Base-by-base conservation (phyloP, 2,329 filamentous ascomycete genomes). In the Stachybotrys elegans region DNA sequence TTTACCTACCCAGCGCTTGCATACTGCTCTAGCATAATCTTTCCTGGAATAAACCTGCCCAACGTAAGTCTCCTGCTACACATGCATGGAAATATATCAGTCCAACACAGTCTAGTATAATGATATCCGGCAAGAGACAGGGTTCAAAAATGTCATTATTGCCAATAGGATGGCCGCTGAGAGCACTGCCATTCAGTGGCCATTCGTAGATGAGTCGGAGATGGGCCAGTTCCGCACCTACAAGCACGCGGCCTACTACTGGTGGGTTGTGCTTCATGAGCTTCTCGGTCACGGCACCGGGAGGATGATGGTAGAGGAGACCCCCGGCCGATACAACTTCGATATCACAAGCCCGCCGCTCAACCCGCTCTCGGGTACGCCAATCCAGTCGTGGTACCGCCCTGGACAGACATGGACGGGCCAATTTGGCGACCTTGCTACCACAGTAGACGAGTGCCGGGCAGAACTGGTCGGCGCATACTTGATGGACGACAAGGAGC, bases 191-290 rank as follows among this genome's bases (percentile, higher is more conserved):
- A 44, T 49, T n/a, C 52, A 54, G 38, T 60, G 54, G 43, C 60
- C 82, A 0, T 86, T 87, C 64, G 79, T 88, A 55, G 71, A 76
- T 27, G 66, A 73, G 9, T 66, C 72, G 12, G 84, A 88, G 51
- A 68, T 79, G 32, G 72, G 78, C 4, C 56, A 79, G 3, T 88
- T 79, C 60, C 75, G 79, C 47, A 75, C 75, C 49, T 79, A 78
- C 64, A 80, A 81, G 32, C 80, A 84, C 51, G 70, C 75, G 6
- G 80, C 82, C 0, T 87, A 86, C 56, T 83, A 87, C 59, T 80
- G 85, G 13, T 83, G 84, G 66, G 83, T 87, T 36, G 83, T 81
- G 21, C 75, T 88, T 9, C 85, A 88, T 62, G 80, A 84, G 57
- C 72, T 84, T 5, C 65, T 84, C 3, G 81, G 81, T 11, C 81